These are phyloP conservation scores for Starmerella apicola DNA, from an alignment of 805 yeast species.

Conservation along the genomic window DNA sequence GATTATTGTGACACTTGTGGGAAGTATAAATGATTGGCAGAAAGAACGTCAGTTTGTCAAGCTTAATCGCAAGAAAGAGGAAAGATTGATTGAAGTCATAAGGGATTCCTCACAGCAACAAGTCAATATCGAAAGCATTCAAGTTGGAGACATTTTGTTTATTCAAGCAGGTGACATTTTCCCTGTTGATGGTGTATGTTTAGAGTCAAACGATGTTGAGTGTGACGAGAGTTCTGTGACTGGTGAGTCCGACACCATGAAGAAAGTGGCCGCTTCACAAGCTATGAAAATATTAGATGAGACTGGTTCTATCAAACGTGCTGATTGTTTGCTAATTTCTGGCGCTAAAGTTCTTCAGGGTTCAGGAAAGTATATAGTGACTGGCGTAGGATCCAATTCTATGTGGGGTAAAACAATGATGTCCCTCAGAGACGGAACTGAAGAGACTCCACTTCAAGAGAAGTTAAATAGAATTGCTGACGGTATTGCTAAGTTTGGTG, in stretches of 20 bases:
- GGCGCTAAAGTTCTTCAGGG: slow-evolving; percentile 86
- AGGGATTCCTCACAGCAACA: slow-evolving; percentile 58
- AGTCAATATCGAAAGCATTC: slow-evolving; percentile 58
- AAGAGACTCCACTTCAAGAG: slow-evolving; percentile 78
- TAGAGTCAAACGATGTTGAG: slow-evolving; percentile 57
- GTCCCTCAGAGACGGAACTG: slow-evolving; percentile 61
- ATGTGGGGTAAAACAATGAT: slow-evolving; percentile 86
- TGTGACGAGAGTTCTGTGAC: slow-evolving; percentile 89
- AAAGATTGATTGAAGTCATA: slow-evolving; percentile 62
- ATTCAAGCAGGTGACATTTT: slow-evolving; percentile 90
- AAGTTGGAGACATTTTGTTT: slow-evolving; percentile 75
- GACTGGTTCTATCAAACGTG: slow-evolving; percentile 21
- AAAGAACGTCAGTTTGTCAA: slow-evolving; percentile 87
- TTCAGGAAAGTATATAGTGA: slow-evolving; percentile 69
- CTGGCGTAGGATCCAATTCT: slow-evolving; percentile 83
- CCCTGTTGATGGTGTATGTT: slow-evolving; percentile 74
- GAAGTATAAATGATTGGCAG: slow-evolving; percentile 92
- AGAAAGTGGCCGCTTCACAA: slow-evolving; percentile 45
- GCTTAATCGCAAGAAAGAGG: slow-evolving; percentile 78
- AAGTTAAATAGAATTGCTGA: slow-evolving; percentile 75
- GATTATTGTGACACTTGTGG: slow-evolving; percentile 78
- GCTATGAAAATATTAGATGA: slow-evolving; percentile 25
- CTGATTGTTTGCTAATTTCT: slow-evolving; percentile 77
- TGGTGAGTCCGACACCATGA: slow-evolving; percentile 82
- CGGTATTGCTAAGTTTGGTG: slow-evolving; percentile 90